A percentile compares a stretch with the other conserved stretches of the same genome.
Evolutionary conservation across 495 filamentous ascomycete genomes (phyloP).

Genomic region (Acidomyces sp.): DNA sequence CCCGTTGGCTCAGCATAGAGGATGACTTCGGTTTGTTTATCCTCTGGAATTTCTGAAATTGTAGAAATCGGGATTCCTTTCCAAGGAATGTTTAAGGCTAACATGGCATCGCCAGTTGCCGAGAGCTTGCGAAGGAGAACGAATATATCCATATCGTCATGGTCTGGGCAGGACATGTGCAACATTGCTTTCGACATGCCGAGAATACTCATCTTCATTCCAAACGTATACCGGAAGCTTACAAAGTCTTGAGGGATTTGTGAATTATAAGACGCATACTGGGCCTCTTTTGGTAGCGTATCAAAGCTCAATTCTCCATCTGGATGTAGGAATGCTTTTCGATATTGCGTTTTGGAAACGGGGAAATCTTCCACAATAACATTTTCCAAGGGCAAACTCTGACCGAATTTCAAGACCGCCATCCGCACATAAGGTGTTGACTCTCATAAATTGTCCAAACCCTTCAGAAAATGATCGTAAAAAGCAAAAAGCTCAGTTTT

Average conservation of each 20-base stretch:
- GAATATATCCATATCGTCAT: conserved; percentile 33
- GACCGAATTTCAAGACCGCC: conserved; percentile 12
- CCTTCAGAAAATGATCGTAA: conserved; percentile 33
- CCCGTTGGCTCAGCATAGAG: conserved; percentile 26
- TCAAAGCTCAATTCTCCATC: conserved; percentile 7
- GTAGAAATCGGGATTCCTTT: conserved; percentile 22
- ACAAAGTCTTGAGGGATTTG: conserved; percentile 18
- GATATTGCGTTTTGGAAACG: conserved; percentile 25
- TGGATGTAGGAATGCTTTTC: conserved; percentile 21
- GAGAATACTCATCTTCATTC: conserved; percentile 22
- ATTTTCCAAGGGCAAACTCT: conserved; percentile 9
- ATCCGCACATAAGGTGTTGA: conserved; percentile 28
- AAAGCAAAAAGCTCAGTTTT: conserved; percentile 26
- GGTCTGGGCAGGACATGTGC: conserved; percentile 31
- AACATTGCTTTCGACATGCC: conserved; percentile 30
- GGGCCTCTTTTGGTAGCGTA: not conserved
- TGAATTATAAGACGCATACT: conserved; percentile 22
- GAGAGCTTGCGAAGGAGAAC: conserved; percentile 31
- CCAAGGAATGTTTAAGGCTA: conserved; percentile 30
- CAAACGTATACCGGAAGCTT: conserved; percentile 29
- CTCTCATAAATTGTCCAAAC: no score
- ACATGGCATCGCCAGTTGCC: conserved; percentile 26
- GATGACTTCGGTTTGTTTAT: conserved; percentile 11
- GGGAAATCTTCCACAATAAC: conserved; percentile 23
- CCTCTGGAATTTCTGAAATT: conserved; percentile 28